These are phyloP conservation scores for Colletotrichum shisoi DNA, from an alignment of 2,329 filamentous ascomycete genomes.

Conservation along the genomic window DNA sequence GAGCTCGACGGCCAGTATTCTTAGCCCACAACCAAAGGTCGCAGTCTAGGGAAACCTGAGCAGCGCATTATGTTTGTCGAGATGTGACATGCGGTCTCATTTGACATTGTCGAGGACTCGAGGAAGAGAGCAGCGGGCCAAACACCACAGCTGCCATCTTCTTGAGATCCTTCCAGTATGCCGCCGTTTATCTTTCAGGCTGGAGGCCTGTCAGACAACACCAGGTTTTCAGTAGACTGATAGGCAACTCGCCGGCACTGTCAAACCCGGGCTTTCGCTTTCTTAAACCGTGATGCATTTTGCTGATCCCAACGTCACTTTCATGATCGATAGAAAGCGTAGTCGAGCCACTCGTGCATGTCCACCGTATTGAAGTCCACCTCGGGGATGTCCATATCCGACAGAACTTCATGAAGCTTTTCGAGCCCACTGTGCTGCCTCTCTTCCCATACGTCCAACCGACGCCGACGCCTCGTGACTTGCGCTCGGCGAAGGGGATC, in stretches of 20 bases:
- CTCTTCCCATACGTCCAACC: constrained; percentile 29
- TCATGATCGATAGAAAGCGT: constrained; percentile 28
- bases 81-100: too few relatives aligned
- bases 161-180: background rate
- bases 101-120: too few relatives aligned
- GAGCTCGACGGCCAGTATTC: too few relatives aligned
- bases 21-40: too few relatives aligned
- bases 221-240: too few relatives aligned
- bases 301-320: too few relatives aligned
- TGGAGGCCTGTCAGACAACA: background rate
- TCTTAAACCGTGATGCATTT: background rate
- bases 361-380: constrained; percentile 33
- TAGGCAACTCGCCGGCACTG: background rate
- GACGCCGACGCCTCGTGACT: constrained; percentile 15
- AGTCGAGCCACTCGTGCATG: constrained; percentile 36
- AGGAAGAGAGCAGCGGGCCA: too few relatives aligned
- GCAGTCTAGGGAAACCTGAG: too few relatives aligned
- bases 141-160: too few relatives aligned
- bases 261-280: constrained; percentile 38
- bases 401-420: constrained; percentile 29
- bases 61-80: too few relatives aligned
- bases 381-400: constrained; percentile 26
- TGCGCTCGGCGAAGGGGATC: background rate
- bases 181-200: too few relatives aligned
- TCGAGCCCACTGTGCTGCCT: constrained; percentile 30